Base-by-base conservation (phyloP, 2,329 filamentous ascomycete genomes). In the Exophiala xenobiotica region DNA sequence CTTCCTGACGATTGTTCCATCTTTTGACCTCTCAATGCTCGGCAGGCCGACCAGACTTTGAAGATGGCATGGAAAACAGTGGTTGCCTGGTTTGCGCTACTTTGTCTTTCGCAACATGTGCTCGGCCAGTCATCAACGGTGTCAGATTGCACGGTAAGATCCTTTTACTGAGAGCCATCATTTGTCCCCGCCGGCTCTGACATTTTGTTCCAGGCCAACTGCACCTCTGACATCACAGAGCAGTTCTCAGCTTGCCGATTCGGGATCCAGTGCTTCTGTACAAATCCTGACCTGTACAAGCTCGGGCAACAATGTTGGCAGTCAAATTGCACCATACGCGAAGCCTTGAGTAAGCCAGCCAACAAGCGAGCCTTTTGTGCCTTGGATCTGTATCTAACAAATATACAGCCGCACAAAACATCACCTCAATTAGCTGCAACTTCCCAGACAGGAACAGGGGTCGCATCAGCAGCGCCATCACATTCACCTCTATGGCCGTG, bases 241-340 rank as follows among this genome's bases (percentile, higher is more conserved):
- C 14, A 29, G 22, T 49, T 44, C n/a, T 48, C 51, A n/a, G 35
- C 40, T 9, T 54, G 51, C 26, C 26, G 37, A 18, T 47, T 43
- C 24, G 52, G 52, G 3, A 26, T 54, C 23, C 47, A 46, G 6
- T 54, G 52, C 47, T 54, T 54, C 19, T 54, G 52, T 23, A 41
- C 19, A 3, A 35, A 54, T 31, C 19, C 35, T 26, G 27, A 26
- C 4, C 46, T 54, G 3, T 46, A 18, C 26, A 19, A 54, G 20
- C 40, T 46, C 23, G 42, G 16, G 4, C 29, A 37, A 18, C 9
- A 54, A 4, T 54, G 52, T 26, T 54, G 41, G 33, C 14, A 54
- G 18, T 20, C 33, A 18, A 51, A 54, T 43, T 54, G 52, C 18
- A 54, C 52, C 2, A 40, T 54, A 14, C 47, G 37, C 2, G 52